Base-by-base conservation (phyloP, 805 yeast genomes). In the Zygoascus tannicola region DNA sequence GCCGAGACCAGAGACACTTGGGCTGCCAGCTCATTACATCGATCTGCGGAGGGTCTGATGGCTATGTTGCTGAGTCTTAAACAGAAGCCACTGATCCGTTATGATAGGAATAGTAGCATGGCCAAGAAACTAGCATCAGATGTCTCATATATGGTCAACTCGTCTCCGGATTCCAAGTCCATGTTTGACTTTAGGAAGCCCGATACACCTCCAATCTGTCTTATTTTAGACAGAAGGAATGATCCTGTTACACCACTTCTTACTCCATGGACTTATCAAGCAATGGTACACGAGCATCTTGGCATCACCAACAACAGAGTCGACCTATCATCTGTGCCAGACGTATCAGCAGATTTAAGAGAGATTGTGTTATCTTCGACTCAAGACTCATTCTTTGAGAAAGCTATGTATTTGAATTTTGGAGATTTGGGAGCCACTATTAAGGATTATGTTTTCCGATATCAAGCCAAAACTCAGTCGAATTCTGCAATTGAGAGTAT, bases 181-280 rank as follows among this genome's bases (percentile, higher is more conserved):
- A 60, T 87, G 35, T 85, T 86, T 61, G 92, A 84, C 54, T 76
- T 81, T 56, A 69, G 78, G 32, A 58, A 62, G 21, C 64, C 66
- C 46, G 94, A 85, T 56, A 66, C 80, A 0, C 76, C 87, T 1
- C 94, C 97, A 1, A 56, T 82, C 5, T 63, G 94, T 38, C 62
- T 92, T 10, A 68, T 92, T 2, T 57, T 92, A 39, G 97, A 92
- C 62, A 71, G 99, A 43, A 75, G 79, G 46, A 82, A 77, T 56
- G 99, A 92, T 63, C 97, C 98, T 2, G 69, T 90, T 12, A 90
- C 99, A 0, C 97, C 99, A 1, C 70, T 92, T 23, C 65, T 92
- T 40, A 76, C 81, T 33, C 98, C 97, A 2, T 92, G 99, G 99
- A 88, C 98, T 1, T 92, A 86, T 63, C 97, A 90, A 59, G 84